Percentiles rank a stretch among this genome's conserved stretches.
These are phyloP conservation scores for Solanum medicagineum DNA, from an alignment of 257 asterid genomes.

Conservation along the genomic window DNA sequence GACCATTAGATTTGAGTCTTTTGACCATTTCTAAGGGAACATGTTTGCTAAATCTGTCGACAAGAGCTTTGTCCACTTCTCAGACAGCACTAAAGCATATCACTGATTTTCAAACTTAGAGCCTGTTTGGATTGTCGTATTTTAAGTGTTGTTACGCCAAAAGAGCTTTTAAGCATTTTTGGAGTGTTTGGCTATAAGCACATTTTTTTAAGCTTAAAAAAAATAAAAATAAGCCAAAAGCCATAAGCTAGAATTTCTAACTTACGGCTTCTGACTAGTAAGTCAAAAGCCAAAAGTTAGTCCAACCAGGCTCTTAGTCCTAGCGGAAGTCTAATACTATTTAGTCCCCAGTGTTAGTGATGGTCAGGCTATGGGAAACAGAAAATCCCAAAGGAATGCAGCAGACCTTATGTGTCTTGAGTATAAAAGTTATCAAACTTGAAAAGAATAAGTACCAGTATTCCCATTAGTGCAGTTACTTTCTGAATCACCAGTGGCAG, in stretches of 20 bases:
- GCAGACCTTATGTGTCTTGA: neutral
- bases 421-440: neutral
- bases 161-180: too few species aligned
- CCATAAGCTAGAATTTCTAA: too few species aligned
- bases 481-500: constrained; percentile 78
- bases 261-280: too few species aligned
- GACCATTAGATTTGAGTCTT: neutral
- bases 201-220: too few species aligned
- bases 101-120: neutral
- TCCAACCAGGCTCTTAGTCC: neutral
- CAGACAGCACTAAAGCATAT: neutral
- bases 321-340: neutral
- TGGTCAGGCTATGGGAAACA: neutral
- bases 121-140: too few species aligned
- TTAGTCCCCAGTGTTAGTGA: neutral
- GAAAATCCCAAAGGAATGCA: neutral
- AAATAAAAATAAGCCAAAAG: too few species aligned
- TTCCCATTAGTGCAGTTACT: constrained; percentile 82
- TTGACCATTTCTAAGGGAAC: neutral
- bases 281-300: too few species aligned
- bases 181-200: too few species aligned
- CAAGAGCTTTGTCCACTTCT: neutral
- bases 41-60: neutral
- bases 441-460: constrained; percentile 40
- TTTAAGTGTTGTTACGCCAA: too few species aligned